Percentiles rank a stretch among this genome's conserved stretches.
Conservation (phyloP, 2,329 filamentous ascomycete species). For the Neodidymelliopsis sp. region DNA sequence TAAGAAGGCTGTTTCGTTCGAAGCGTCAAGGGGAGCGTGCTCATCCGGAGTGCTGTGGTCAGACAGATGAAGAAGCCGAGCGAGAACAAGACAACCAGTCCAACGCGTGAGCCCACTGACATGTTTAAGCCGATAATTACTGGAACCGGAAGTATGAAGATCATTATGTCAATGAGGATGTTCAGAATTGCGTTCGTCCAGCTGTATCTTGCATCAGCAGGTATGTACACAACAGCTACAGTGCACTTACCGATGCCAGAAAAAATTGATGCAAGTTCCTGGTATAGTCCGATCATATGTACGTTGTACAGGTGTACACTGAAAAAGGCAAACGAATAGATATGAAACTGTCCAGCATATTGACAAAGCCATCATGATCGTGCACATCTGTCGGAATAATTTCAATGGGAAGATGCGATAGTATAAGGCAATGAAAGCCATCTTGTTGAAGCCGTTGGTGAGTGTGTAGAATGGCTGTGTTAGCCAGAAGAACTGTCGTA, state of each 20-base stretch:
- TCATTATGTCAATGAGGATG: slow-evolving; percentile 28
- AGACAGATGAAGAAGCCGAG: slow-evolving; percentile 40
- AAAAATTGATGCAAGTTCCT: slow-evolving; percentile 30
- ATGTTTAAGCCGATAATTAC: slow-evolving; percentile 32
- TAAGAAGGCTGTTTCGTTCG: slow-evolving; percentile 28
- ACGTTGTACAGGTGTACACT: slow-evolving; percentile 28
- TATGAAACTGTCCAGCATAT: slow-evolving; percentile 28
- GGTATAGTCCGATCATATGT: slow-evolving; percentile 26
- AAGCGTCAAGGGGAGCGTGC: slow-evolving; percentile 28
- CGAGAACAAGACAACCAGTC: slow-evolving; percentile 32
- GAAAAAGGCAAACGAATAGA: slow-evolving; percentile 30
- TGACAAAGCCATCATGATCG: slow-evolving; percentile 23
- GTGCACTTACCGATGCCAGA: slow-evolving; percentile 30
- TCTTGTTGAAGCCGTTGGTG: slow-evolving; percentile 36
- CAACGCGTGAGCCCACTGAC: slow-evolving; percentile 26
- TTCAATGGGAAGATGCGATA: slow-evolving; percentile 33
- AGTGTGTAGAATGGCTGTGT: slow-evolving; percentile 34
- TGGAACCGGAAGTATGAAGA: slow-evolving; percentile 34
- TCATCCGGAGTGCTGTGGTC: slow-evolving; percentile 37
- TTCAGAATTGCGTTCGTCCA: slow-evolving; percentile 32
- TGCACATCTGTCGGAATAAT: slow-evolving; percentile 26
- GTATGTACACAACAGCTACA: neutral
- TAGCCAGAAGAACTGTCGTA: slow-evolving; percentile 31
- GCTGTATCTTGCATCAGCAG: slow-evolving; percentile 2
- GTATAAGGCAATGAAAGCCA: slow-evolving; percentile 35